A percentile compares a stretch with the other conserved stretches of the same genome.
phyloP scores from a whole-genome alignment of 129 eudicot species.

The Artemisia annua region DNA sequence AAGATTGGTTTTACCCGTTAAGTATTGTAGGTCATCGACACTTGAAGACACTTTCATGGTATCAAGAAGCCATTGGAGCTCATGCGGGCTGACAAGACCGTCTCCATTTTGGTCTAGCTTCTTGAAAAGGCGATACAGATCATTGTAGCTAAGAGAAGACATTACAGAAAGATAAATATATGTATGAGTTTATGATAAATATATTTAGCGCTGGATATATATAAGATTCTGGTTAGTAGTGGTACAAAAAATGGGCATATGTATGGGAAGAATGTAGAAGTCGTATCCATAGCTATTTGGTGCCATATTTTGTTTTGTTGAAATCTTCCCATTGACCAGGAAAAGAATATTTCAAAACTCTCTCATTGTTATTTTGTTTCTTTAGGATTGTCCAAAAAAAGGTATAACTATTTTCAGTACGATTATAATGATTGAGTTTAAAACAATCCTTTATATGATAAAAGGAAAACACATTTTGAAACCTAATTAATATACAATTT shows the following conservation, averaged over 20 bases:
- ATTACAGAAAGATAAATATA: constrained; percentile 20
- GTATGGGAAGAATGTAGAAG: constrained; percentile 5
- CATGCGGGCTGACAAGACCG: constrained; percentile 54
- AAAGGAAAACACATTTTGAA: too few species aligned
- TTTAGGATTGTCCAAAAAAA: too few species aligned
- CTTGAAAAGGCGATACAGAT: constrained; percentile 57
- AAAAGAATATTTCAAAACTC: too few species aligned
- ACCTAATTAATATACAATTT: too few species aligned
- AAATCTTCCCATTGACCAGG: constrained; percentile 4
- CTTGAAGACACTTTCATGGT: constrained; percentile 41
- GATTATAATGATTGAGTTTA: too few species aligned
- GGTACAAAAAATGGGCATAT: too few species aligned
- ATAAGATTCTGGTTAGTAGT: constrained; percentile 5
- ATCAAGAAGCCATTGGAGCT: constrained; percentile 59
- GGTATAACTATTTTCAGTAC: too few species aligned
- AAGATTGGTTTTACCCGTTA: constrained; percentile 44
- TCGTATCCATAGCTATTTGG: constrained; percentile 20
- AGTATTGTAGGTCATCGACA: constrained; percentile 41
- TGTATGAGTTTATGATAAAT: neutral
- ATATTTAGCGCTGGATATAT: neutral
- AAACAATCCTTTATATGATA: too few species aligned
- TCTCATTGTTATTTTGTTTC: too few species aligned
- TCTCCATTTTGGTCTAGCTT: constrained; percentile 52
- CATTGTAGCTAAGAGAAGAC: constrained; percentile 51
- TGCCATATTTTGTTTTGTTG: constrained; percentile 29